Conservation (phyloP, 495 filamentous ascomycete genomes). For the Cairneyella variabilis region DNA sequence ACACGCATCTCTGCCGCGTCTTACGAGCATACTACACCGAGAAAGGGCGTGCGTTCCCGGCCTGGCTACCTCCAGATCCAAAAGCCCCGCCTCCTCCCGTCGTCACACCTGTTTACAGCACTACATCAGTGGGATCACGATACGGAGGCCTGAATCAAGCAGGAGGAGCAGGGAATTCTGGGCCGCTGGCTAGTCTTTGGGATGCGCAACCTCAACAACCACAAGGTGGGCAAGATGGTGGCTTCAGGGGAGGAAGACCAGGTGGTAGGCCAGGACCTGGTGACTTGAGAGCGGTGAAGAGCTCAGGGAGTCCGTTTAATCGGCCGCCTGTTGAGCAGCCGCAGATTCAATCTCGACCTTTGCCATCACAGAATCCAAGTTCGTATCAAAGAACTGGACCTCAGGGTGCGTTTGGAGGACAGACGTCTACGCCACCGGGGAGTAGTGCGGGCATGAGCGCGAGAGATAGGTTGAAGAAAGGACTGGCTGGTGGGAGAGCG, state of each 20-base stretch:
- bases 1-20: constrained; percentile 90
- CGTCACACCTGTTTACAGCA: constrained; percentile 48
- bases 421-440: constrained; percentile 33
- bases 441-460: constrained; percentile 33
- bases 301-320: constrained; percentile 27
- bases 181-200: constrained; percentile 75
- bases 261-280: constrained; percentile 19
- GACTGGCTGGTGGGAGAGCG: constrained; percentile 52
- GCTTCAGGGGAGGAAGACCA: constrained; percentile 13
- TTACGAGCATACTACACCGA: constrained; percentile 94
- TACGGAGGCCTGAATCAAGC: constrained; percentile 44
- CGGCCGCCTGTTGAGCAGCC: constrained; percentile 27
- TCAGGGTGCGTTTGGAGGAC: too few species aligned
- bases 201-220: constrained; percentile 50
- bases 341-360: constrained; percentile 47
- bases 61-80: constrained; percentile 87
- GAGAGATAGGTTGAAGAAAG: constrained; percentile 64
- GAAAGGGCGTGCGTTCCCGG: constrained; percentile 75
- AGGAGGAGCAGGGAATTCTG: constrained; percentile 29
- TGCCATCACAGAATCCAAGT: constrained; percentile 67
- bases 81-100: constrained; percentile 57
- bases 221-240: constrained; percentile 34
- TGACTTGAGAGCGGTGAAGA: too few species aligned
- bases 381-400: constrained; percentile 57
- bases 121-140: constrained; percentile 40